phyloP scores from a whole-genome alignment of 2,329 filamentous ascomycete species.

The Elsinoe batatas region DNA sequence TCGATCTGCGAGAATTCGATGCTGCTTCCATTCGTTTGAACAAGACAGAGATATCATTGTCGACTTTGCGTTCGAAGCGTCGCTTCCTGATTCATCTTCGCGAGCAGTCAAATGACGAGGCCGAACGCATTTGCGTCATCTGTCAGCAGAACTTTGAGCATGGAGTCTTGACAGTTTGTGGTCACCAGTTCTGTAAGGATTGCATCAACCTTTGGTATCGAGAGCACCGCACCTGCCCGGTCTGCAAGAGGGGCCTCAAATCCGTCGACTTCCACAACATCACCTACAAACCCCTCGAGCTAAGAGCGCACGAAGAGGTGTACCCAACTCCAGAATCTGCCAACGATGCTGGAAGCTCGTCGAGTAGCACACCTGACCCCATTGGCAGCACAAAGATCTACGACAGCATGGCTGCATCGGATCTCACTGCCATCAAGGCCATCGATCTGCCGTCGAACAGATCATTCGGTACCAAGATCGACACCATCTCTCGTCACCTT shows the following conservation, averaged over 20 bases:
- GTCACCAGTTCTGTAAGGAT: constrained; percentile 83
- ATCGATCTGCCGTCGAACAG: constrained; percentile 54
- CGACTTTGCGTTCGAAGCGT: constrained; percentile 58
- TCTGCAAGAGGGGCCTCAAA: constrained; percentile 65
- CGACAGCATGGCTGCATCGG: constrained; percentile 59
- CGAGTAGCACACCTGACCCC: constrained; percentile 3
- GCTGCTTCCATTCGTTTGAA: constrained; percentile 40
- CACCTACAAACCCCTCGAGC: constrained; percentile 64
- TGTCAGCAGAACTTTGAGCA: constrained; percentile 66
- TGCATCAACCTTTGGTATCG: constrained; percentile 75
- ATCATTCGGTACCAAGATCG: constrained; percentile 84
- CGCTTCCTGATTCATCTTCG: constrained; percentile 60
- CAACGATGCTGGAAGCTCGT: constrained; percentile 13
- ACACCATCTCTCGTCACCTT: constrained; percentile 62
- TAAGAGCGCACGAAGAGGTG: constrained; percentile 54
- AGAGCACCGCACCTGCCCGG: constrained; percentile 65
- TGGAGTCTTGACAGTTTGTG: constrained; percentile 79
- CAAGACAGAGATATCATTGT: constrained; percentile 48
- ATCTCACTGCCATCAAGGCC: constrained; percentile 69
- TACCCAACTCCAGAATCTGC: background rate
- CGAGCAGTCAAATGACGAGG: constrained; percentile 49
- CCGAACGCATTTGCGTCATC: constrained; percentile 66
- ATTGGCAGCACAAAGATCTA: constrained; percentile 53
- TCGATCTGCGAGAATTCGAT: constrained; percentile 42
- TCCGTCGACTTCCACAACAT: constrained; percentile 71